Conservation (phyloP, 805 yeast genomes). For the Ogataea allantospora region DNA sequence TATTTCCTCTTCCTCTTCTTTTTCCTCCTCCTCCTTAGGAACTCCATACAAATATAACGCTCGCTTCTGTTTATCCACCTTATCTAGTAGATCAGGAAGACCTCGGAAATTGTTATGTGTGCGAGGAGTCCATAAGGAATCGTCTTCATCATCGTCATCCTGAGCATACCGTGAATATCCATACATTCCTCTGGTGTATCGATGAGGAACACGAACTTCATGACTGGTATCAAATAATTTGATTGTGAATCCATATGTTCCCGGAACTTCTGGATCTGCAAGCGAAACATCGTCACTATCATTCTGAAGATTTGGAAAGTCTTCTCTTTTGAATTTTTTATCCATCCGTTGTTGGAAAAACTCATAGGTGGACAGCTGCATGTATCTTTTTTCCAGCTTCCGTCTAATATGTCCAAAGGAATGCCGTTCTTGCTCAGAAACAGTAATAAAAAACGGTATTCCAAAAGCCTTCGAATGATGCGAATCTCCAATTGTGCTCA, state of each 20-base stretch:
- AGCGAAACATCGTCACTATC: conserved; percentile 43
- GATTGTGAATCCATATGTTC: conserved; percentile 48
- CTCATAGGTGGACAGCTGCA: conserved; percentile 46
- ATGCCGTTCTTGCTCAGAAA: conserved; percentile 49
- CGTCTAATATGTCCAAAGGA: conserved; percentile 58
- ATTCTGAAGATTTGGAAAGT: conserved; percentile 29
- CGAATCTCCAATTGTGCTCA: conserved; percentile 41
- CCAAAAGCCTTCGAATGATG: conserved; percentile 57
- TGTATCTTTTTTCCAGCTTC: conserved; percentile 51
- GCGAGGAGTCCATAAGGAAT: conserved; percentile 44
- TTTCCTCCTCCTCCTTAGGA: neutral
- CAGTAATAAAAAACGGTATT: conserved; percentile 68
- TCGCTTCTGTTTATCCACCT: conserved; percentile 28
- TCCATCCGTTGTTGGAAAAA: conserved; percentile 31
- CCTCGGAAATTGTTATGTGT: conserved; percentile 40
- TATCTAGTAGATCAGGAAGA: conserved; percentile 39
- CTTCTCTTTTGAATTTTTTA: conserved; percentile 18
- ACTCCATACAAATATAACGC: conserved; percentile 30
- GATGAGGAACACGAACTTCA: conserved; percentile 22
- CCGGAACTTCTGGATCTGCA: conserved; percentile 52
- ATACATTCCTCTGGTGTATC: conserved; percentile 13
- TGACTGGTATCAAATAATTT: conserved; percentile 38
- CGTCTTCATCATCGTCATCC: conserved; percentile 28
- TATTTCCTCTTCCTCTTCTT: neutral
- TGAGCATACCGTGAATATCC: conserved; percentile 8